Evolutionary conservation across 805 yeast genomes (phyloP).

Genomic region (Candida yuanshanica): DNA sequence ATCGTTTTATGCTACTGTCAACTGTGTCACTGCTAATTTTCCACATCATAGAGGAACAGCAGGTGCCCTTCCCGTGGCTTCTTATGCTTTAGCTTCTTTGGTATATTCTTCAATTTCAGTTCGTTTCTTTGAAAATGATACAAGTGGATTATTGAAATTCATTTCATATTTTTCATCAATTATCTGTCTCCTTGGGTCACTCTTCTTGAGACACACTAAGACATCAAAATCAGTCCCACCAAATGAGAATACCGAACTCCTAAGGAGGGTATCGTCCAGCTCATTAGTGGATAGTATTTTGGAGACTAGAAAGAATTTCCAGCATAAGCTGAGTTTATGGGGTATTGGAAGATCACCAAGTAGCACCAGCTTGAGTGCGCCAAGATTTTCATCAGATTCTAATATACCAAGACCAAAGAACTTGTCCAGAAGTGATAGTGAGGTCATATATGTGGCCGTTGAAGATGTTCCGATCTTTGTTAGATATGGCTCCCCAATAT

Average conservation of each 20-base stretch:
- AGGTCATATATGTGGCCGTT: constrained; percentile 24
- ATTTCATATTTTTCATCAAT: constrained; percentile 44
- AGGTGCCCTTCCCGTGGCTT: constrained; percentile 25
- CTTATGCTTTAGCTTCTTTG: constrained; percentile 66
- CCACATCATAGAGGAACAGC: constrained; percentile 54
- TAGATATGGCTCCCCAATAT: constrained; percentile 21
- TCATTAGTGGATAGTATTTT: constrained; percentile 6
- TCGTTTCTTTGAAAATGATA: constrained; percentile 42
- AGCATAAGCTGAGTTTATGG: constrained; percentile 21
- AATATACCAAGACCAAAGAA: constrained; percentile 1
- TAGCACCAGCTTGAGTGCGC: constrained; percentile 1
- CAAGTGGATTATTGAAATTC: constrained; percentile 51
- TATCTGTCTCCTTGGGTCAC: constrained; percentile 27
- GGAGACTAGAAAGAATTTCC: constrained; percentile 16
- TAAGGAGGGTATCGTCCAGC: constrained; percentile 8
- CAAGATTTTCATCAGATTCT: constrained; percentile 3
- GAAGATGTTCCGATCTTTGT: constrained; percentile 27
- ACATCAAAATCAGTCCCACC: constrained; percentile 4
- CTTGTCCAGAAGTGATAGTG: constrained; percentile 10
- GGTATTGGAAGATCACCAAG: constrained; percentile 25
- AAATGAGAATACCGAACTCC: constrained; percentile 3
- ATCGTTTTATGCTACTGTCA: constrained; percentile 53
- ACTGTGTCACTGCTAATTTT: constrained; percentile 48
- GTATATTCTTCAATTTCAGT: constrained; percentile 56
- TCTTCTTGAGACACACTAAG: constrained; percentile 23